Evolutionary conservation across 352 stramenopile genomes (phyloP).

Genomic region (Phytophthora agathidicida): DNA sequence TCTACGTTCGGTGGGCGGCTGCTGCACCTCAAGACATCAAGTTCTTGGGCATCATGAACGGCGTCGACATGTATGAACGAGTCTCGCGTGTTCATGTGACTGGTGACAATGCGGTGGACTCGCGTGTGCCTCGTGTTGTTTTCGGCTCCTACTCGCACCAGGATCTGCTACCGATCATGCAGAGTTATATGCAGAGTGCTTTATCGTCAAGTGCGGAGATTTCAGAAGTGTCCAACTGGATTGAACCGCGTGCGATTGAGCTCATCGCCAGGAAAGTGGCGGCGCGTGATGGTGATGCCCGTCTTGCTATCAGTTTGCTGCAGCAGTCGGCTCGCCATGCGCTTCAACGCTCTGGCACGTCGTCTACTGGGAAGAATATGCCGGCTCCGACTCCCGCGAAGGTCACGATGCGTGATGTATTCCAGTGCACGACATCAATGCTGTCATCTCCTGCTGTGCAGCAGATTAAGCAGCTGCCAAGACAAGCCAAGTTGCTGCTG

Average conservation of each 20-base stretch:
- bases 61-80: slow-evolving; percentile 74
- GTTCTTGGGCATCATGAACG: slow-evolving; percentile 79
- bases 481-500: slow-evolving; percentile 69
- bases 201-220: not conserved
- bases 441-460: slow-evolving; percentile 45
- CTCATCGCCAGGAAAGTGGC: slow-evolving; percentile 73
- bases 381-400: slow-evolving; percentile 3
- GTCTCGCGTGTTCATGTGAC: slow-evolving; percentile 41
- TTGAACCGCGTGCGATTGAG: slow-evolving; percentile 62
- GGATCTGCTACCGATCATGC: slow-evolving; percentile 56
- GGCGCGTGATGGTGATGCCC: slow-evolving; percentile 69
- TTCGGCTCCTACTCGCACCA: slow-evolving; percentile 67
- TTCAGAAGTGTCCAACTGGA: slow-evolving; percentile 10
- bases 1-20: slow-evolving; percentile 64
- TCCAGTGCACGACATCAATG: slow-evolving; percentile 49
- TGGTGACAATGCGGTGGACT: slow-evolving; percentile 9
- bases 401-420: slow-evolving; percentile 55
- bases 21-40: slow-evolving; percentile 39
- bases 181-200: slow-evolving; percentile 38
- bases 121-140: slow-evolving; percentile 47
- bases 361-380: not conserved
- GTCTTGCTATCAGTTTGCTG: slow-evolving; percentile 61
- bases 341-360: slow-evolving; percentile 27
- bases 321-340: slow-evolving; percentile 58
- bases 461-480: slow-evolving; percentile 68